phyloP scores from a whole-genome alignment of 2,329 filamentous ascomycete genomes.

The Pseudocercospora crystallina region DNA sequence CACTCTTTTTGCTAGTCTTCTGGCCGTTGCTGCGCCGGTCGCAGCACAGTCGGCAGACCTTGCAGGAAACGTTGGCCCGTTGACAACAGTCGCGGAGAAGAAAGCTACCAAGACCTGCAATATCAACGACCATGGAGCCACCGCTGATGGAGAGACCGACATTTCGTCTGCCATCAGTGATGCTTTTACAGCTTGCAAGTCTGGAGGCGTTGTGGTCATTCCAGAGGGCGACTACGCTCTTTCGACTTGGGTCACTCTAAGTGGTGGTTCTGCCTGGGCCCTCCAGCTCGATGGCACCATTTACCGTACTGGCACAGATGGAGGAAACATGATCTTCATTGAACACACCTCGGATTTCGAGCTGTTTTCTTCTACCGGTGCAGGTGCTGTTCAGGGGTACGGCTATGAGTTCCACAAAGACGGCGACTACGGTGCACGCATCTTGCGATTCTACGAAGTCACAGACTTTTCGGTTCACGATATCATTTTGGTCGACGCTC shows the following conservation, averaged over 20 bases:
- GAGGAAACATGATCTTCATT: slow-evolving; percentile 56
- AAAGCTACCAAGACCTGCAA: slow-evolving; percentile 52
- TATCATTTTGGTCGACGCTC: slow-evolving; percentile 50
- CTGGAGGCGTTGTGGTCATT: slow-evolving; percentile 52
- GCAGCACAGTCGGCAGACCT: slow-evolving; percentile 40
- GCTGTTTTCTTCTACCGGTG: slow-evolving; percentile 53
- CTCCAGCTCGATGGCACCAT: slow-evolving; percentile 56
- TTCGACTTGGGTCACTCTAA: slow-evolving; percentile 51
- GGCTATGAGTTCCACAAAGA: slow-evolving; percentile 51
- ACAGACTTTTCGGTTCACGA: slow-evolving; percentile 53
- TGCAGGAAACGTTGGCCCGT: slow-evolving; percentile 46
- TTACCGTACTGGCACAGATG: slow-evolving; percentile 51
- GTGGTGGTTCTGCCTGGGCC: slow-evolving; percentile 49
- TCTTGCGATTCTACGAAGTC: slow-evolving; percentile 48
- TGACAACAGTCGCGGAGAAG: slow-evolving; percentile 46
- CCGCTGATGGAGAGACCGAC: slow-evolving; percentile 53
- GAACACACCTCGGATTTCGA: slow-evolving; percentile 54
- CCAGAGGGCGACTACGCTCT: slow-evolving; percentile 53
- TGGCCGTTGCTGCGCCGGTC: slow-evolving; percentile 30
- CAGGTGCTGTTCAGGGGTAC: slow-evolving; percentile 54
- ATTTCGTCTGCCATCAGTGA: slow-evolving; percentile 49
- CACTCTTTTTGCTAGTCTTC: slow-evolving; percentile 22
- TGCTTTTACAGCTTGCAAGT: slow-evolving; percentile 53
- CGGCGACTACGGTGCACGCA: slow-evolving; percentile 44
- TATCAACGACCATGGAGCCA: slow-evolving; percentile 54